phyloP scores from a whole-genome alignment of 139 green algal species.

The Chlorella sp. region DNA sequence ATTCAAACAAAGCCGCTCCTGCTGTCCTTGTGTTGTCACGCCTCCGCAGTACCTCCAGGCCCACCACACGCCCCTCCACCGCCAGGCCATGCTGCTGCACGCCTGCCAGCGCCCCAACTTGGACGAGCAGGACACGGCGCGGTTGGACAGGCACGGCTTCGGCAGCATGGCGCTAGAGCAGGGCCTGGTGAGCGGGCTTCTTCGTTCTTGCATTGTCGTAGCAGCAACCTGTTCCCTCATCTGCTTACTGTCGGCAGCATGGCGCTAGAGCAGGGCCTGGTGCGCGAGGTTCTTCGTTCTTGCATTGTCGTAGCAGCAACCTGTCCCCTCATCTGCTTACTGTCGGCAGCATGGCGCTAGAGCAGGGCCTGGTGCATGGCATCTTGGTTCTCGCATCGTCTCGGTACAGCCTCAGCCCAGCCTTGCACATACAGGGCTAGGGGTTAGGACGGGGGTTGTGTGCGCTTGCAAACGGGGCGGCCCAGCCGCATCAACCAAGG shows the following conservation, averaged over 20 bases:
- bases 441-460: too few relatives aligned
- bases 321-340: too few relatives aligned
- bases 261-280: slow-evolving; percentile 23
- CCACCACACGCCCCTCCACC: slow-evolving; percentile 68
- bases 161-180: slow-evolving; percentile 36
- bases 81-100: slow-evolving; percentile 57
- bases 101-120: slow-evolving; percentile 39
- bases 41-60: slow-evolving; percentile 39
- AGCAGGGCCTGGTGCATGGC: background rate
- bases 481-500: too few relatives aligned
- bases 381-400: too few relatives aligned
- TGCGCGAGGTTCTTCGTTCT: too few relatives aligned
- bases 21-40: background rate
- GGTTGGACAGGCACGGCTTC: slow-evolving; percentile 30
- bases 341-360: slow-evolving; percentile 45
- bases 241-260: slow-evolving; percentile 42
- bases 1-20: background rate
- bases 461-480: too few relatives aligned
- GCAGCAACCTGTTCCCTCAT: too few relatives aligned
- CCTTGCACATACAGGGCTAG: too few relatives aligned
- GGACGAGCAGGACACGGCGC: slow-evolving; percentile 24
- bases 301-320: too few relatives aligned
- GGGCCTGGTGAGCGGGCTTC: background rate
- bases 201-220: too few relatives aligned
- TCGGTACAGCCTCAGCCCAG: too few relatives aligned